Percentiles rank a stretch among this genome's conserved stretches.
Conservation (phyloP, 1,139 yeast species). For the Tardiomyces depauwii region DNA sequence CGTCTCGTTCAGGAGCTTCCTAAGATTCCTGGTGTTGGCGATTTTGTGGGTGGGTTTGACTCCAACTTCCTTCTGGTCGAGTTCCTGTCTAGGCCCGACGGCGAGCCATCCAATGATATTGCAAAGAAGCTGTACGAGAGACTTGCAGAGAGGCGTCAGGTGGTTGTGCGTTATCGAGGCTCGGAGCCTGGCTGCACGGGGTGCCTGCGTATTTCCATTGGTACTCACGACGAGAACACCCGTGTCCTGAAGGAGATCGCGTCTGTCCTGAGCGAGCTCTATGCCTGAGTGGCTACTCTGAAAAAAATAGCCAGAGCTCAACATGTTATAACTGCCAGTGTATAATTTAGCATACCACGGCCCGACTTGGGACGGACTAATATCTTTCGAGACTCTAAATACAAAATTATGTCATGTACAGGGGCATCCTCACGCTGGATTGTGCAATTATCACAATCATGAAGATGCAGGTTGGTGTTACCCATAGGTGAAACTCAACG, state of each 20-base stretch:
- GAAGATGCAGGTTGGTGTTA: no score
- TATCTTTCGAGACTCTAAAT: no score
- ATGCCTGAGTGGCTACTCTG: no score
- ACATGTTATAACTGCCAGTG: no score
- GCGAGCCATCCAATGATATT: constrained; percentile 53
- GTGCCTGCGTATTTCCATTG: constrained; percentile 75
- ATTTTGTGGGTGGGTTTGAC: constrained; percentile 75
- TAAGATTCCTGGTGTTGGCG: constrained; percentile 51
- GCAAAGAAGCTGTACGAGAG: constrained; percentile 57
- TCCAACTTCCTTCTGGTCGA: constrained; percentile 76
- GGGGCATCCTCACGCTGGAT: no score
- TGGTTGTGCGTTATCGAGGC: constrained; percentile 88
- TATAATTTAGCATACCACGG: no score
- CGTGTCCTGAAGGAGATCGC: constrained; percentile 41
- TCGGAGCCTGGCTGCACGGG: constrained; percentile 82
- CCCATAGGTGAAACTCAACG: no score
- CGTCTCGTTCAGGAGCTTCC: constrained; percentile 42
- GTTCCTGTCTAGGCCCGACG: constrained; percentile 44
- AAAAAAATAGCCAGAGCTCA: no score
- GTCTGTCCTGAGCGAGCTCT: no score
- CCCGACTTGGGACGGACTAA: no score
- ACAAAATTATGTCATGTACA: no score
- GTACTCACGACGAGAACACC: constrained; percentile 66
- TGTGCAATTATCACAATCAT: no score
- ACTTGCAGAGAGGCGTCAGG: constrained; percentile 60